Conservation (phyloP, 2,329 filamentous ascomycete genomes). For the Coniochaeta ligniaria region DNA sequence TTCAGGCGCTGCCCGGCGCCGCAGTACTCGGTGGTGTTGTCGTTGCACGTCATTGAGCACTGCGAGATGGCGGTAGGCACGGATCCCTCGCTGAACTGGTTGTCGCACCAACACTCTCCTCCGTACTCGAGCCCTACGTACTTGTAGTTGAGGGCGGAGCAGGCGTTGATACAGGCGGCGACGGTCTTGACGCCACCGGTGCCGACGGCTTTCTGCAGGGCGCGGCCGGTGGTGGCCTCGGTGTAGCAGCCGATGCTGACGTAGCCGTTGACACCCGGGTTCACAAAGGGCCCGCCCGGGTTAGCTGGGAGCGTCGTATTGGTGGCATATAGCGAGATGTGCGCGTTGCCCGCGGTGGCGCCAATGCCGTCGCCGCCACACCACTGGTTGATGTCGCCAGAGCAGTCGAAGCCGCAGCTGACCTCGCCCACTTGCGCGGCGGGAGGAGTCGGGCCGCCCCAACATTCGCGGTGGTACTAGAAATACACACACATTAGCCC, state of each 20-base stretch:
- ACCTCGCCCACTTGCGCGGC: conserved; percentile 30
- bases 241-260: conserved; percentile 26
- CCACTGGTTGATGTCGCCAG: conserved; percentile 39
- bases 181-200: conserved; percentile 13
- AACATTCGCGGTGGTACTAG: conserved; percentile 47
- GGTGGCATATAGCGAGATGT: conserved; percentile 2
- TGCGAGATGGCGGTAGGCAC: background rate
- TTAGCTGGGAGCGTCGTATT: background rate
- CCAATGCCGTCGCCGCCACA: conserved; percentile 32
- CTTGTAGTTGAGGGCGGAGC: conserved; percentile 10
- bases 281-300: conserved; percentile 21
- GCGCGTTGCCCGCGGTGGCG: background rate
- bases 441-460: conserved; percentile 45
- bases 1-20: conserved; percentile 1
- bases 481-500: too few species aligned
- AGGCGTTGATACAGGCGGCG: conserved; percentile 4
- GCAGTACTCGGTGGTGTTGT: conserved; percentile 3
- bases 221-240: conserved; percentile 14
- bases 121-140: conserved; percentile 23
- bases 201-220: conserved; percentile 10
- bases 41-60: background rate
- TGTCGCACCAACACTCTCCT: conserved; percentile 9
- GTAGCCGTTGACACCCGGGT: conserved; percentile 24
- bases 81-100: background rate
- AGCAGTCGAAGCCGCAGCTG: conserved; percentile 45